Base-by-base conservation (phyloP, 176 grass and related monocot genomes). In the Thalia dealbata region DNA sequence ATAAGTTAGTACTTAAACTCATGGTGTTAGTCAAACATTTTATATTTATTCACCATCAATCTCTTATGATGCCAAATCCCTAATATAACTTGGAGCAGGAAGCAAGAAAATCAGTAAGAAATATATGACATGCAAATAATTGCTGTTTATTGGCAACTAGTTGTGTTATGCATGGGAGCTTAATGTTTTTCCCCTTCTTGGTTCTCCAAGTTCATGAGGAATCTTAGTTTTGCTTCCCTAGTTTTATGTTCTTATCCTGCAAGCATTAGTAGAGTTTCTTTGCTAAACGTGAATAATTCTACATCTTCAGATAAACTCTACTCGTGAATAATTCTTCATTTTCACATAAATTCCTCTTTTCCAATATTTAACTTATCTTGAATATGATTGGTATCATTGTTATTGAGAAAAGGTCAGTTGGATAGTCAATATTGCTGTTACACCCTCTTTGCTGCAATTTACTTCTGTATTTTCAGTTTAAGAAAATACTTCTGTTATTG, bases 1-100 rank as follows among this genome's bases (percentile, higher is more conserved):
- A 99, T 42, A 91, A 79, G 93, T 97, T 92, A 84, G 78, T 72
- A 76, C 21, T 45, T 2, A 22, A 50, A 30, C 26, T 18, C 21
- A 19, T 26, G 30, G 68, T 69, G 12, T 38, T 24, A 54, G n/a
- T 69, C 55, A 52, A 46, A 18, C 11, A n/a, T 5, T 3, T 2
- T 0, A 13, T 26, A 23, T 62, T 12, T 28, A n/a, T n/a, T n/a
- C n/a, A n/a, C n/a, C n/a, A n/a, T n/a, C n/a, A n/a, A n/a, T 12
- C 27, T 30, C 13, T 64, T 64, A 10, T 64, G 61, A 64, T 64
- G 61, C 23, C 26, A 29, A 64, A 32, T 14, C 30, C 61, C 61
- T 59, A 29, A 24, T 64, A 29, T 0, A 64, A 64, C 13, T 29
- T 64, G 24, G 13, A 64, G 61, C 13, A 64, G 26, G 3, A 29